Conservation (phyloP, 176 grass and related monocot species). For the Aegilops umbellulata region DNA sequence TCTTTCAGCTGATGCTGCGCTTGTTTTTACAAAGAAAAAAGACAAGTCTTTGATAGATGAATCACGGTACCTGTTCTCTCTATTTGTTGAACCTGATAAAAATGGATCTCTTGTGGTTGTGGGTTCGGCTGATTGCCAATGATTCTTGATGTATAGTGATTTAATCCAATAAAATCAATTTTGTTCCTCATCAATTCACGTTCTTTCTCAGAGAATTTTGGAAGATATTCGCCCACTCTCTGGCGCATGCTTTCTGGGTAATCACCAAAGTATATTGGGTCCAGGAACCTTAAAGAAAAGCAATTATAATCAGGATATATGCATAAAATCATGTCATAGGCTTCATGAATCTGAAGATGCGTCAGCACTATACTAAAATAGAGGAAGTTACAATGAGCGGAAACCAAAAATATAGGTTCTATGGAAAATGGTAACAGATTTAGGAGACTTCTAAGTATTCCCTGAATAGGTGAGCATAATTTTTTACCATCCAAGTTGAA, state of each 20-base stretch:
- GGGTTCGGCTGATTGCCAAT: conserved; percentile 54
- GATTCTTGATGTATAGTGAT: conserved; percentile 92
- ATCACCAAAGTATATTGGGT: conserved; percentile 91
- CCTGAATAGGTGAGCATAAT: not conserved
- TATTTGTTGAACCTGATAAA: conserved; percentile 69
- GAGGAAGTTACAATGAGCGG: not conserved
- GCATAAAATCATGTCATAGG: not conserved
- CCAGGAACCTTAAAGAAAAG: conserved; percentile 66
- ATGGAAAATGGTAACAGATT: not conserved
- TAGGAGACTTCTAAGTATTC: not conserved
- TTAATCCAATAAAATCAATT: conserved; percentile 93
- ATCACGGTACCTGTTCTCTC: conserved; percentile 62
- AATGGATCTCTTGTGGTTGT: conserved; percentile 47
- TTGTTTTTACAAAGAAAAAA: not conserved
- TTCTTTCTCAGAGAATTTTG: conserved; percentile 87
- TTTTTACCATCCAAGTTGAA: conserved; percentile 94
- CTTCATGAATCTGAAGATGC: not conserved
- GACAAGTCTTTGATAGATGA: not conserved
- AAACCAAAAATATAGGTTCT: not conserved
- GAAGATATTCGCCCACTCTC: conserved; percentile 74
- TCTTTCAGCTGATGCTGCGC: not conserved
- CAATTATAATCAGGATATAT: not conserved
- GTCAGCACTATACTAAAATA: not conserved
- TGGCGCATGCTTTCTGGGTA: conserved; percentile 89
- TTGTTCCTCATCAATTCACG: conserved; percentile 77